Conservation (phyloP, 202 grass and related monocot species). For the Musa balbisiana region DNA sequence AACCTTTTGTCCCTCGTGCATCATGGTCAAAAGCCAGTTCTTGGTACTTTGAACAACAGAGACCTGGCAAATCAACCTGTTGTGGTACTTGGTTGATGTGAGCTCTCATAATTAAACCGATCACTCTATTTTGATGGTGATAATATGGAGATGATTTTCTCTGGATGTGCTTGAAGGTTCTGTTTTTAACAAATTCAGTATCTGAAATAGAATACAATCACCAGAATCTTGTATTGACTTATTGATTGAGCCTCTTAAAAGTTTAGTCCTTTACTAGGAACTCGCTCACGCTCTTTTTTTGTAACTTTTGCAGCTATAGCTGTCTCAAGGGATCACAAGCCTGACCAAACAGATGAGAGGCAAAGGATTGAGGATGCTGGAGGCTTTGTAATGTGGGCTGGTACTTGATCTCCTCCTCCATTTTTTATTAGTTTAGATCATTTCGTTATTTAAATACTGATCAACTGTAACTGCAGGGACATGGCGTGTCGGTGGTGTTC, state of each 20-base stretch:
- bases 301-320: constrained; percentile 56
- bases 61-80: too few species aligned
- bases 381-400: constrained; percentile 99
- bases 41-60: too few species aligned
- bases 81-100: too few species aligned
- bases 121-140: too few species aligned
- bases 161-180: too few species aligned
- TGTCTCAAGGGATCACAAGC: constrained; percentile 95
- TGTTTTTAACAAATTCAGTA: too few species aligned
- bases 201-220: too few species aligned
- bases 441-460: background rate
- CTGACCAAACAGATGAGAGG: constrained; percentile 87
- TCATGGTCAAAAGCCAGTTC: too few species aligned
- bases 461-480: constrained; percentile 41
- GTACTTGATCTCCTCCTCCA: constrained; percentile 26
- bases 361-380: constrained; percentile 93
- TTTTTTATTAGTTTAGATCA: background rate
- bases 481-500: constrained; percentile 93
- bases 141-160: too few species aligned
- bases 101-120: background rate
- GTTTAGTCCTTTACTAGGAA: background rate
- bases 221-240: background rate
- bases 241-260: background rate
- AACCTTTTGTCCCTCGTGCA: too few species aligned
- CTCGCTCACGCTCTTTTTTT: background rate